These are phyloP conservation scores for Croton setiger DNA, from an alignment of 441 rosid species.

Conservation along the genomic window DNA sequence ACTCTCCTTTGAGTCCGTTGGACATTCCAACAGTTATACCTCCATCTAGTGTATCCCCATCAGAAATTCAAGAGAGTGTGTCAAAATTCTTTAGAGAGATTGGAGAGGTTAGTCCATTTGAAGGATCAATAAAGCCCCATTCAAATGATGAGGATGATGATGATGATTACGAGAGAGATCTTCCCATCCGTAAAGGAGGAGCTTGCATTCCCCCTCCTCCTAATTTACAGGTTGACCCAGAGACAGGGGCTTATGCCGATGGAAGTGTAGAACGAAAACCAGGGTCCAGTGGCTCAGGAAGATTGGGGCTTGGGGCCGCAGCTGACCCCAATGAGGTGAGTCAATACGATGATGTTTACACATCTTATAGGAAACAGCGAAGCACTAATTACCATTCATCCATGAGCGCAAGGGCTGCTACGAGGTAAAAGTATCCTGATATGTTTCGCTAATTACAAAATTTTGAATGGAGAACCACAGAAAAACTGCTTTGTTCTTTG, in stretches of 20 bases:
- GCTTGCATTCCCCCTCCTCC: slow-evolving; percentile 97
- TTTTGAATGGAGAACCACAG: background rate
- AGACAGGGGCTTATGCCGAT: slow-evolving; percentile 80
- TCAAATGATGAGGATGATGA: slow-evolving; percentile 72
- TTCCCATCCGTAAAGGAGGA: slow-evolving; percentile 81
- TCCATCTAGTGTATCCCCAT: slow-evolving; percentile 68
- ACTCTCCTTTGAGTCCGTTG: slow-evolving; percentile 89
- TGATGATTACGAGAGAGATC: slow-evolving; percentile 64
- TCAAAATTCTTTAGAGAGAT: slow-evolving; percentile 90
- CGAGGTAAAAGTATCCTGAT: slow-evolving; percentile 34
- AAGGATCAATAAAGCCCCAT: slow-evolving; percentile 69
- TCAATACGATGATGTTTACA: slow-evolving; percentile 92
- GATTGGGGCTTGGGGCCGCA: slow-evolving; percentile 91
- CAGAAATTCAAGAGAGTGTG: slow-evolving; percentile 77
- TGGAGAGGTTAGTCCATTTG: slow-evolving; percentile 91
- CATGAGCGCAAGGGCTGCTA: slow-evolving; percentile 81
- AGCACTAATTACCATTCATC: slow-evolving; percentile 89
- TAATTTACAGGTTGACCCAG: slow-evolving; percentile 83
- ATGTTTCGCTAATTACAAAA: background rate
- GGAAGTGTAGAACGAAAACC: slow-evolving; percentile 73
- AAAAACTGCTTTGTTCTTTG: background rate
- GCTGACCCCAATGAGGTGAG: slow-evolving; percentile 88
- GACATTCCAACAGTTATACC: slow-evolving; percentile 93
- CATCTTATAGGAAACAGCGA: slow-evolving; percentile 91
- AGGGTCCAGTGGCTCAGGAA: slow-evolving; percentile 61